Evolutionary conservation across 2,329 filamentous ascomycete species (phyloP).

Genomic region (Corinectria fuckeliana): DNA sequence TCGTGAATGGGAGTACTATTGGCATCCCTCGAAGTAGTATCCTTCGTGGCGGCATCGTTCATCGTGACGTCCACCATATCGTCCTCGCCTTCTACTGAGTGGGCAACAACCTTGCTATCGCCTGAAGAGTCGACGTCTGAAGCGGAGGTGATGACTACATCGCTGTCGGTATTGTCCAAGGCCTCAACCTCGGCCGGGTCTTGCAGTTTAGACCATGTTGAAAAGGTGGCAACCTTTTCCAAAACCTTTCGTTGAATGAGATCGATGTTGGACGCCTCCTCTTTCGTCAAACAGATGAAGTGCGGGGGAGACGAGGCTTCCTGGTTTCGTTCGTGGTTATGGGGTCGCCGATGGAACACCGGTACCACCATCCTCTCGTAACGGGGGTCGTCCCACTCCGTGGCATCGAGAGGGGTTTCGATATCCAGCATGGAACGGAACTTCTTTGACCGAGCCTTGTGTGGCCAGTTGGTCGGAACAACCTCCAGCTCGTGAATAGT

Average conservation of each 20-base stretch:
- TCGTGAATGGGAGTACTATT: constrained; percentile 23
- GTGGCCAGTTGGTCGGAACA: constrained; percentile 78
- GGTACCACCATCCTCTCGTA: constrained; percentile 75
- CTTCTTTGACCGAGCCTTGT: constrained; percentile 54
- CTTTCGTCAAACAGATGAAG: constrained; percentile 76
- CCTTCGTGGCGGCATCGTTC: constrained; percentile 61
- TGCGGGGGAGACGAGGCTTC: constrained; percentile 57
- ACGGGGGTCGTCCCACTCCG: constrained; percentile 65
- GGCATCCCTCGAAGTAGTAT: constrained; percentile 81
- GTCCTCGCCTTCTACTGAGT: constrained; percentile 87
- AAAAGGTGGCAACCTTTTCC: constrained; percentile 76
- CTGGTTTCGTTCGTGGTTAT: constrained; percentile 39
- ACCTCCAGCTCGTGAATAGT: constrained; percentile 80
- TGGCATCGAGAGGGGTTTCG: constrained; percentile 49
- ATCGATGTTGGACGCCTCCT: constrained; percentile 73
- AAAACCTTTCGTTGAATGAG: constrained; percentile 81
- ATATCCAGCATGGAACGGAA: constrained; percentile 59
- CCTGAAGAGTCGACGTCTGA: constrained; percentile 71
- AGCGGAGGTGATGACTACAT: constrained; percentile 70
- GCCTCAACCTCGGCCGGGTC: constrained; percentile 54
- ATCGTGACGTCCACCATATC: constrained; percentile 91
- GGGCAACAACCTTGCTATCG: constrained; percentile 74
- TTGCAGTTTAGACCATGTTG: constrained; percentile 70
- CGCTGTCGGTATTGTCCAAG: constrained; percentile 67
- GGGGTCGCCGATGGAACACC: constrained; percentile 66